Conservation (phyloP, 2,329 filamentous ascomycete genomes). For the Aureobasidium sp. region DNA sequence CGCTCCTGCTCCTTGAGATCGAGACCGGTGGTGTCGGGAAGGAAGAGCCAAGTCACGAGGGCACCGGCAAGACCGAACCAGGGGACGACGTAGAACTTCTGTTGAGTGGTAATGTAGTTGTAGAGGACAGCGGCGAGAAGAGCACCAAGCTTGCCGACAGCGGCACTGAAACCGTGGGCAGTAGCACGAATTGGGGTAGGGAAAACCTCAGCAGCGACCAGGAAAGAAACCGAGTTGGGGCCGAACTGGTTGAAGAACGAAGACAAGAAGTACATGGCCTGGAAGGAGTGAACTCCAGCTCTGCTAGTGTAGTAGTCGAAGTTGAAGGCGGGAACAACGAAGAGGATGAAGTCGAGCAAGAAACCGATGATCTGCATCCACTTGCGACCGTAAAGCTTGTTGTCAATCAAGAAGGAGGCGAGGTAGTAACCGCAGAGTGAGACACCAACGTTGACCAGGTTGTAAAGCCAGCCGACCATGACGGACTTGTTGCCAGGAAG, state of each 20-base stretch:
- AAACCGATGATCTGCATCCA: conserved; percentile 96
- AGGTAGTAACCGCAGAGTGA: conserved; percentile 84
- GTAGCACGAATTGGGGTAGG: conserved; percentile 88
- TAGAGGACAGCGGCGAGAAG: conserved; percentile 82
- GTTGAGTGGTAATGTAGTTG: conserved; percentile 83
- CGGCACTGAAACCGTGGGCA: conserved; percentile 91
- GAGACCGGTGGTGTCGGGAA: conserved; percentile 94
- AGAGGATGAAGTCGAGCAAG: conserved; percentile 86
- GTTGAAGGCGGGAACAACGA: conserved; percentile 83
- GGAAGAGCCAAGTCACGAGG: conserved; percentile 73
- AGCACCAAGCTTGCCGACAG: conserved; percentile 80
- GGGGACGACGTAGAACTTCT: conserved; percentile 85
- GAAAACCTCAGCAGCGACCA: conserved; percentile 93
- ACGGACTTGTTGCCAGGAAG: conserved; percentile 62
- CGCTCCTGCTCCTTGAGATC: conserved; percentile 97
- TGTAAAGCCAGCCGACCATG: conserved; percentile 87
- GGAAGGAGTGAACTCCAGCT: conserved; percentile 75
- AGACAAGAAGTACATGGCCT: conserved; percentile 96
- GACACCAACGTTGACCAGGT: conserved; percentile 82
- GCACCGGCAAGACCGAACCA: conserved; percentile 92
- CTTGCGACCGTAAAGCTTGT: conserved; percentile 94
- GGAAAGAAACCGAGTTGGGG: conserved; percentile 92
- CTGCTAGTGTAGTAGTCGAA: conserved; percentile 73
- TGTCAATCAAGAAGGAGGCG: conserved; percentile 83
- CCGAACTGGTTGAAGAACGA: conserved; percentile 99